Evolutionary conservation across 768 basidiomycete genomes (phyloP).

Genomic region (Naganishia randhawae): DNA sequence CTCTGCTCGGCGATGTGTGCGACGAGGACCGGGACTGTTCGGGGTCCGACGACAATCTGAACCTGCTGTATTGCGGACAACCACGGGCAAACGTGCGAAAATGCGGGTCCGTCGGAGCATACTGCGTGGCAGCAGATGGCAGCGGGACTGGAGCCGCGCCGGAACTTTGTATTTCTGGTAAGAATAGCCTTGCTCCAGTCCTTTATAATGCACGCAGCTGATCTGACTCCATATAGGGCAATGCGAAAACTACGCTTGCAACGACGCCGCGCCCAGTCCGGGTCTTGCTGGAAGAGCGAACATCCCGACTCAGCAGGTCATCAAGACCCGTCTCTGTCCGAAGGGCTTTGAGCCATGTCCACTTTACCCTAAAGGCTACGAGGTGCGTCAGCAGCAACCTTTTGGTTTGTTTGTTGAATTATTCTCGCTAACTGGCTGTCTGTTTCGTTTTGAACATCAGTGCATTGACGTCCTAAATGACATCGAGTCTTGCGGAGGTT

Average conservation of each 20-base stretch:
- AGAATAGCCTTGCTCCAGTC: too few species aligned
- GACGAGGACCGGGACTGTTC: conserved; percentile 15
- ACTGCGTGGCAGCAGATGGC: not conserved
- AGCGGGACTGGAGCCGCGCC: not conserved
- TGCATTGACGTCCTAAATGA: conserved; percentile 22
- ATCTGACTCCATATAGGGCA: not conserved
- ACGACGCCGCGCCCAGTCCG: conserved; percentile 1
- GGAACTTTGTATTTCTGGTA: conserved; percentile 8
- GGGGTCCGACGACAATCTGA: conserved; percentile 7
- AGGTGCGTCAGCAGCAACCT: not conserved
- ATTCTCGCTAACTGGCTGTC: not conserved
- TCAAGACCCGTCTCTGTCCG: conserved; percentile 3
- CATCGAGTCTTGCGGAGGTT: conserved; percentile 22
- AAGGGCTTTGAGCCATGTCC: conserved; percentile 16
- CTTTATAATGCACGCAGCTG: not conserved
- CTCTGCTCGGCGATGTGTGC: conserved; percentile 2
- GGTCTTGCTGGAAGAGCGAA: not conserved
- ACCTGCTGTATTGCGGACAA: conserved; percentile 3
- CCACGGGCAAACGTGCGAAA: not conserved
- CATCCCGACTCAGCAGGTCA: not conserved
- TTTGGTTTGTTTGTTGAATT: too few species aligned
- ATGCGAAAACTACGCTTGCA: conserved; percentile 16
- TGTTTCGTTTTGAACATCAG: not conserved
- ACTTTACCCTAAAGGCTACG: conserved; percentile 18
- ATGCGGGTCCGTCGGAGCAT: conserved; percentile 14